A percentile compares a stretch with the other conserved stretches of the same genome.
Conservation (phyloP, 1,284 basidiomycete genomes). For the Tetrapyrgos nigripes region DNA sequence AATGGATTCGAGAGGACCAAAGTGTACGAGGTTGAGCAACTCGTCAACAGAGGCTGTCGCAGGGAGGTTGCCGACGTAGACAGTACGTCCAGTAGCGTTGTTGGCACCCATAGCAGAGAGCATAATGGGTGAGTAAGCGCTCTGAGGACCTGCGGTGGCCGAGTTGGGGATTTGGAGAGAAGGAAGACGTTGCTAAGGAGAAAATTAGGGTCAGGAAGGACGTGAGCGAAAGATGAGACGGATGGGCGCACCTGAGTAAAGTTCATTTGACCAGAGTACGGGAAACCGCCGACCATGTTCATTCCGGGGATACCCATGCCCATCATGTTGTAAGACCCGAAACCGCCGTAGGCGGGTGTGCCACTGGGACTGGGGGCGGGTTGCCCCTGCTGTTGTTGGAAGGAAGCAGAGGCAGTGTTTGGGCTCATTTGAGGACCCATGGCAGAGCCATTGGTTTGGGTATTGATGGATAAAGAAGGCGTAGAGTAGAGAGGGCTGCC, state of each 20-base stretch:
- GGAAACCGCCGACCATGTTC: slow-evolving; percentile 70
- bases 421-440: slow-evolving; percentile 73
- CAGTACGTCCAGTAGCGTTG: slow-evolving; percentile 83
- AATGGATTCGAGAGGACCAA: slow-evolving; percentile 95
- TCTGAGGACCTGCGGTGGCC: slow-evolving; percentile 32
- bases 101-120: slow-evolving; percentile 59
- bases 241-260: slow-evolving; percentile 62
- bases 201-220: slow-evolving; percentile 47
- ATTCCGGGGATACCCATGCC: slow-evolving; percentile 77
- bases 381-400: slow-evolving; percentile 54
- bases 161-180: slow-evolving; percentile 62
- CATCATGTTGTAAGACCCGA: slow-evolving; percentile 75
- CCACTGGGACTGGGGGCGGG: slow-evolving; percentile 48
- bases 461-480: slow-evolving; percentile 71
- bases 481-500: slow-evolving; percentile 72
- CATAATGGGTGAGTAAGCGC: slow-evolving; percentile 77
- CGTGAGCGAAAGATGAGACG: slow-evolving; percentile 47
- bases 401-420: slow-evolving; percentile 54
- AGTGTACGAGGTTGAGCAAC: slow-evolving; percentile 96
- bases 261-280: slow-evolving; percentile 73
- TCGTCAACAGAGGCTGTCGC: slow-evolving; percentile 97
- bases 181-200: slow-evolving; percentile 60
- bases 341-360: slow-evolving; percentile 53
- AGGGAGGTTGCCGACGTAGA: slow-evolving; percentile 97
- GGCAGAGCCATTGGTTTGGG: slow-evolving; percentile 55